Base-by-base conservation (phyloP, 345 rosid genomes). In the Salix udensis region DNA sequence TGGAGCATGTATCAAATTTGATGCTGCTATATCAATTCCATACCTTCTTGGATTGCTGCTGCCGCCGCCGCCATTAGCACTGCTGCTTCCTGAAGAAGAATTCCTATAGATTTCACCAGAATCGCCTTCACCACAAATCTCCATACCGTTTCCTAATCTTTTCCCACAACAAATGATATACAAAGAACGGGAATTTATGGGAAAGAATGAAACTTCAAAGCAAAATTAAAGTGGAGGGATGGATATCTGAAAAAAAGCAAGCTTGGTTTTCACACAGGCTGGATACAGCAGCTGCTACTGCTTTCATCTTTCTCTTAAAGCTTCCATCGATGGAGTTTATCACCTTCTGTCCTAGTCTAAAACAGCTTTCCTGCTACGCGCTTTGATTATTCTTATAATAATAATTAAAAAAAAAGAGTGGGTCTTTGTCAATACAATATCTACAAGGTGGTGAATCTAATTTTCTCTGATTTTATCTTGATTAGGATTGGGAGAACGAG, bases 1-100 rank as follows among this genome's bases (percentile, higher is more conserved):
- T 1, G 85, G 83, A 39, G 87, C 79, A 72, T 52, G 79, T 5
- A 84, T 75, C 65, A 84, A 78, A 70, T 69, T 80, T 58, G 84
- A 71, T 4, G 77, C 75, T 2, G 86, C 77, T 58, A 82, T 58
- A 52, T 71, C 74, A 31, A 79, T 50, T 23, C 84, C 85, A 65
- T 80, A 76, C 15, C 78, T 76, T 72, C 79, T 80, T 1, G 78
- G 58, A 64, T 64, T 71, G 7, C 46, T 31, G 73, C 39, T 11
- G 26, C 16, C 61, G 13, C 23, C 13, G 53, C 21, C 50, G 5
- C 53, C 52, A 10, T 13, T 12, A 14, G 2, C 10, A 55, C 30
- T n/a, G 28, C 65, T 15, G 11, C 37, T 16, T 34, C 36, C 68
- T 36, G 7, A 68, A 42, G 28, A 67, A 67, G 24, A 67, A 14